Conservation (phyloP, 2,329 filamentous ascomycete species). For the Hymenoscyphus scutula region DNA sequence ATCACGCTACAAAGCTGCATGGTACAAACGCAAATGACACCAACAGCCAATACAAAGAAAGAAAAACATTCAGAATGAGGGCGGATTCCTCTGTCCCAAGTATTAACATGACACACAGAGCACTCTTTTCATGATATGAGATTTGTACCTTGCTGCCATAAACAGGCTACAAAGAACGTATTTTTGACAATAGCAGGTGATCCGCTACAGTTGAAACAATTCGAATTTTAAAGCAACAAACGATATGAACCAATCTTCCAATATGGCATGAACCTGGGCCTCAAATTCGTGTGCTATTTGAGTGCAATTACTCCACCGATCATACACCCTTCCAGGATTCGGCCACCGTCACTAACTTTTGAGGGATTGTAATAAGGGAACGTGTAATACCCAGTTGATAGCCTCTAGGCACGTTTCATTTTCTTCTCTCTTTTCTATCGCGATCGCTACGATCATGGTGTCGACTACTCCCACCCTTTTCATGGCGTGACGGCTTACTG, state of each 20-base stretch:
- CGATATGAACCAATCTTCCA: neutral
- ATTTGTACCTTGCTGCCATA: neutral
- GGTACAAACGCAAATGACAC: too few species aligned
- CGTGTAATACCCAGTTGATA: too few species aligned
- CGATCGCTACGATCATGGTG: neutral
- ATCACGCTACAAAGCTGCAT: too few species aligned
- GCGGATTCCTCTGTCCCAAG: neutral
- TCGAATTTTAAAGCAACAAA: neutral
- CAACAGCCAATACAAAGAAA: neutral
- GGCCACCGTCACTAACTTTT: neutral
- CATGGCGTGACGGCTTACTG: slow-evolving; percentile 1
- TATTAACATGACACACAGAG: neutral
- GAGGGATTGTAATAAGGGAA: neutral
- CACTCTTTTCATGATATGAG: neutral
- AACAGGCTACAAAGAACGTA: neutral
- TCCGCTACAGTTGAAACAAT: neutral
- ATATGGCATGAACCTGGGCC: too few species aligned
- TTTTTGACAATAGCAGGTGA: neutral
- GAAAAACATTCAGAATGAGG: neutral
- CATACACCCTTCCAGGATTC: neutral
- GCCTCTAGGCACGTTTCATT: neutral
- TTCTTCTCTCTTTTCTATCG: neutral
- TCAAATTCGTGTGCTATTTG: too few species aligned
- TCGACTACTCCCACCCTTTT: neutral
- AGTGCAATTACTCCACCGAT: too few species aligned